phyloP scores from a whole-genome alignment of 1,284 basidiomycete species.

The Phellopilus nigrolimitatus region DNA sequence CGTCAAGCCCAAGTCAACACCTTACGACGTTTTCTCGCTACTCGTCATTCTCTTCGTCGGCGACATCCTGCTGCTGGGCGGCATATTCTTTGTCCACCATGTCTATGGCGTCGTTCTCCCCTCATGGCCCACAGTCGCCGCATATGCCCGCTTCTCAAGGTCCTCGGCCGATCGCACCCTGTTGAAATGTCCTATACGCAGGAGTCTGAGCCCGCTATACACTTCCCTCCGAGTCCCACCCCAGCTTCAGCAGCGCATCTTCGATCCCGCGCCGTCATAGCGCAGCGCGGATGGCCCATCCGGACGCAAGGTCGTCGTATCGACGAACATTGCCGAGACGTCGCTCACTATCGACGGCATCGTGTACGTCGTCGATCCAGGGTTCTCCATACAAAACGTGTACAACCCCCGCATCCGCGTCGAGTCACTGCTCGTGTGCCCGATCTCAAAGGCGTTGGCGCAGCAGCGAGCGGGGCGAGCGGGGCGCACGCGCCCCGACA shows the following conservation, averaged over 20 bases:
- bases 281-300: conserved; percentile 66
- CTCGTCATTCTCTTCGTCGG: no score
- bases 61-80: no score
- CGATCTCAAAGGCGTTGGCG: conserved; percentile 95
- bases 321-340: conserved; percentile 98
- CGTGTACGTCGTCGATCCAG: conserved; percentile 98
- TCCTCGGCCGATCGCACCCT: conserved; percentile 94
- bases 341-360: conserved; percentile 98
- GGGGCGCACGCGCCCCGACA: conserved; percentile 92
- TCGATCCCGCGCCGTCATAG: conserved; percentile 77
- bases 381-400: conserved; percentile 96
- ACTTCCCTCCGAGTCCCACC: conserved; percentile 93
- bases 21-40: no score
- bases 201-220: conserved; percentile 92
- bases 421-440: conserved; percentile 89
- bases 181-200: conserved; percentile 97
- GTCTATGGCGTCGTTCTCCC: no score
- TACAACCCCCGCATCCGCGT: conserved; percentile 97
- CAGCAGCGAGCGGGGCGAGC: conserved; percentile 97
- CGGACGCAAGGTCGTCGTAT: conserved; percentile 91
- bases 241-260: conserved; percentile 92
- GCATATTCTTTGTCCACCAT: no score
- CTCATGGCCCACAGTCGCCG: no score
- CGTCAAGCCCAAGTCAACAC: no score
- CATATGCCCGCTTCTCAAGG: conserved; percentile 95